Evolutionary conservation across 805 yeast genomes (phyloP).

Genomic region (Candida arabinofermentans): DNA sequence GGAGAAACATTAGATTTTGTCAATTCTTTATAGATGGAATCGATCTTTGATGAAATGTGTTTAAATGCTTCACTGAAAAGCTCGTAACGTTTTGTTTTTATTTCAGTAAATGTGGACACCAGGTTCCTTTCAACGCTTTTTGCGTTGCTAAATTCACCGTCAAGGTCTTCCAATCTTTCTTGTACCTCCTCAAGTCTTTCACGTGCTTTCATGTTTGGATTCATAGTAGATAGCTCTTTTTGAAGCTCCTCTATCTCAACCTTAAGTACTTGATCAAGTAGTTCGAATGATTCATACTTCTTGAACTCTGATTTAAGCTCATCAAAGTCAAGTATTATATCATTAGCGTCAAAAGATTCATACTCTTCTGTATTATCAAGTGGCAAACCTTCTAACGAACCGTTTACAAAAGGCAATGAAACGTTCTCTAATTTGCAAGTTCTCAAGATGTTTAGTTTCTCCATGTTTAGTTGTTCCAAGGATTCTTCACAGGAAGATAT

Average conservation of each 20-base stretch:
- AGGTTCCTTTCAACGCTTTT: conserved; percentile 57
- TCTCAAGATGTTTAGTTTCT: conserved; percentile 55
- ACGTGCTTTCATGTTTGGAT: conserved; percentile 80
- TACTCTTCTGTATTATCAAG: conserved; percentile 45
- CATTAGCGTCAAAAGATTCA: conserved; percentile 31
- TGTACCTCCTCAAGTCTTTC: conserved; percentile 73
- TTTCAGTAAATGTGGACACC: conserved; percentile 50
- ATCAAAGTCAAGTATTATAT: conserved; percentile 53
- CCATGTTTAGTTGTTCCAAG: conserved; percentile 48
- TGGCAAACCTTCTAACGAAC: conserved; percentile 58
- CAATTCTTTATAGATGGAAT: conserved; percentile 76
- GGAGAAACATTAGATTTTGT: conserved; percentile 70
- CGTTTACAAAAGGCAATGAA: conserved; percentile 57
- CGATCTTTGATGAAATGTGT: conserved; percentile 72
- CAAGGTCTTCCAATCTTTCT: conserved; percentile 53
- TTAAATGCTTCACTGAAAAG: conserved; percentile 68
- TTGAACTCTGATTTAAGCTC: conserved; percentile 40
- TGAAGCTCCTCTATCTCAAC: conserved; percentile 32
- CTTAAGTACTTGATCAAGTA: conserved; percentile 23
- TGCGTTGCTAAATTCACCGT: conserved; percentile 58
- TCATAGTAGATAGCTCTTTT: conserved; percentile 42
- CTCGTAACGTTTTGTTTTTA: conserved; percentile 57
- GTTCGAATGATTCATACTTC: conserved; percentile 26
- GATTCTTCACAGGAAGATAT: conserved; percentile 46
- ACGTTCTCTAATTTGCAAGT: conserved; percentile 73